Percentiles rank a stretch among this genome's conserved stretches.
These are phyloP conservation scores for Cryptococcus sp. DNA, from an alignment of 1,284 basidiomycete species.

Conservation along the genomic window DNA sequence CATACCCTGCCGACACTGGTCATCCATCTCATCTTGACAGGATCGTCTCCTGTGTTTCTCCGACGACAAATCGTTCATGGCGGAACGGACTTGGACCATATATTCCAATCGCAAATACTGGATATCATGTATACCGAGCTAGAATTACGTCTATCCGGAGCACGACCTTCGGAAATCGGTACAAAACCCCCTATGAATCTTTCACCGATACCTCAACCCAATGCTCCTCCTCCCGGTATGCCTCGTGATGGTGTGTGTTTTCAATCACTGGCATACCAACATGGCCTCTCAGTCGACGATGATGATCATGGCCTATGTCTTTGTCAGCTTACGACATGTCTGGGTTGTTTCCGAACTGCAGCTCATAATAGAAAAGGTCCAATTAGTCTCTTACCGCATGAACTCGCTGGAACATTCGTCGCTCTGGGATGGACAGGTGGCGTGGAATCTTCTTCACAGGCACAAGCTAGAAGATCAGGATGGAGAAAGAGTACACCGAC, in stretches of 20 bases:
- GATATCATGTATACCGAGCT: constrained; percentile 39
- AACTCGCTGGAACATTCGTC: constrained; percentile 17
- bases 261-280: constrained; percentile 22
- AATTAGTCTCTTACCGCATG: constrained; percentile 30
- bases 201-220: constrained; percentile 8
- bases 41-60: constrained; percentile 38
- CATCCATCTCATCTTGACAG: constrained; percentile 44
- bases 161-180: constrained; percentile 20
- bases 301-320: constrained; percentile 40
- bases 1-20: constrained; percentile 42
- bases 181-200: constrained; percentile 5
- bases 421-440: constrained; percentile 31
- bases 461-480: constrained; percentile 14
- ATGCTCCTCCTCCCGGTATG: constrained; percentile 6
- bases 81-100: constrained; percentile 38
- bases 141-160: constrained; percentile 36
- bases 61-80: constrained; percentile 45
- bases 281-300: constrained; percentile 27
- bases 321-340: constrained; percentile 39
- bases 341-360: constrained; percentile 29
- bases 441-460: constrained; percentile 31
- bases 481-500: constrained; percentile 1
- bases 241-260: constrained; percentile 36
- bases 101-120: constrained; percentile 45
- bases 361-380: constrained; percentile 29